Conservation (phyloP, 805 yeast species). For the Pichia californica region DNA sequence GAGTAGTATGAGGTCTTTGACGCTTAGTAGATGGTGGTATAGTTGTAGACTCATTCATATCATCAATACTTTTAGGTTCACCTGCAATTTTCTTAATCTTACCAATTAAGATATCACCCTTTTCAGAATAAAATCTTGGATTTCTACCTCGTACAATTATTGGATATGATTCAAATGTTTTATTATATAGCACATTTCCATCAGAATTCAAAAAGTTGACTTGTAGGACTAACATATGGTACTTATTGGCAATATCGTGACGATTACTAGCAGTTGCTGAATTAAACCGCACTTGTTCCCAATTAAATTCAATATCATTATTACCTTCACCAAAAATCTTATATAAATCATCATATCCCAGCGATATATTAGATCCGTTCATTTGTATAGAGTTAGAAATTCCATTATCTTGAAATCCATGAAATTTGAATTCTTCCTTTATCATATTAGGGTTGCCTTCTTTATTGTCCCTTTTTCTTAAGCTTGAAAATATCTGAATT, state of each 20-base stretch:
- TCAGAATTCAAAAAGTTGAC: constrained; percentile 16
- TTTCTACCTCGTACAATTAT: constrained; percentile 48
- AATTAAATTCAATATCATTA: constrained; percentile 11
- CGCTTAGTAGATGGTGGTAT: no score
- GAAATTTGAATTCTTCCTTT: constrained; percentile 2
- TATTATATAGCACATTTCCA: constrained; percentile 16
- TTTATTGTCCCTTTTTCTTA: constrained; percentile 1
- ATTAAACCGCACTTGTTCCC: constrained; percentile 28
- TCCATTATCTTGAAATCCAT: background rate
- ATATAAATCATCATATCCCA: background rate
- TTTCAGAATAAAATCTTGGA: constrained; percentile 44
- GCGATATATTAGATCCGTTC: background rate
- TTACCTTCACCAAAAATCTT: background rate
- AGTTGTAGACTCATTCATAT: no score
- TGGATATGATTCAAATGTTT: constrained; percentile 28
- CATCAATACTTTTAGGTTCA: no score
- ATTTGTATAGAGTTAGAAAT: background rate
- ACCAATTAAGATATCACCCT: constrained; percentile 38
- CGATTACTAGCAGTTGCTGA: constrained; percentile 30
- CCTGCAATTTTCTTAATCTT: constrained; percentile 5
- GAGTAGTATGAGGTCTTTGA: no score
- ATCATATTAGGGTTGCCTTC: background rate
- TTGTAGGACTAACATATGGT: constrained; percentile 17
- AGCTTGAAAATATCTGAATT: background rate
- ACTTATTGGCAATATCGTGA: constrained; percentile 16